phyloP scores from a whole-genome alignment of 306 rosid species.

The Corylus americana region DNA sequence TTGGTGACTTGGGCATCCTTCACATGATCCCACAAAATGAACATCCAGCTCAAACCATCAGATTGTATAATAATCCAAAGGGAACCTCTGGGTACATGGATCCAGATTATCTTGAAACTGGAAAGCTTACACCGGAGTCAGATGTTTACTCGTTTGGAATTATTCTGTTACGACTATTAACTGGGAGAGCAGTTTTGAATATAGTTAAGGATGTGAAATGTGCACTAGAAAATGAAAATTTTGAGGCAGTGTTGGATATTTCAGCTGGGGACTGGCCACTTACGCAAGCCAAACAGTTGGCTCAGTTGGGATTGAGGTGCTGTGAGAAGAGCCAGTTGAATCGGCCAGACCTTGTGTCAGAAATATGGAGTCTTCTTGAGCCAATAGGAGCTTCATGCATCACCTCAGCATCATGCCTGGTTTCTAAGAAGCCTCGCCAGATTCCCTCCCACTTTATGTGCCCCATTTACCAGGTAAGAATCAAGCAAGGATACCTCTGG shows the following conservation, averaged over 20 bases:
- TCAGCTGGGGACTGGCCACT: conserved; percentile 98
- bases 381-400: conserved; percentile 58
- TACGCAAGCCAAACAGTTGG: conserved; percentile 56
- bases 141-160: conserved; percentile 88
- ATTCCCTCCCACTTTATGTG: conserved; percentile 89
- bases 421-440: conserved; percentile 62
- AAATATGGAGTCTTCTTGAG: conserved; percentile 66
- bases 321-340: conserved; percentile 46
- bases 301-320: conserved; percentile 77
- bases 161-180: conserved; percentile 63
- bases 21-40: conserved; percentile 50
- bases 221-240: conserved; percentile 60
- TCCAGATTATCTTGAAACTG: conserved; percentile 67
- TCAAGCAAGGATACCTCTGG: conserved; percentile 4
- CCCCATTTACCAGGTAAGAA: conserved; percentile 66
- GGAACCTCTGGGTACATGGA: conserved; percentile 55
- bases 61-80: conserved; percentile 24
- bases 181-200: conserved; percentile 60
- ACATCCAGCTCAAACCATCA: conserved; percentile 36
- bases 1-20: conserved; percentile 67
- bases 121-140: conserved; percentile 63
- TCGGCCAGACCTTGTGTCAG: conserved; percentile 69
- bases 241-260: conserved; percentile 60
- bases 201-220: conserved; percentile 66
- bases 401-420: conserved; percentile 38